Conservation (phyloP, 2,329 filamentous ascomycete species). For the Mycocentrospora acerina region DNA sequence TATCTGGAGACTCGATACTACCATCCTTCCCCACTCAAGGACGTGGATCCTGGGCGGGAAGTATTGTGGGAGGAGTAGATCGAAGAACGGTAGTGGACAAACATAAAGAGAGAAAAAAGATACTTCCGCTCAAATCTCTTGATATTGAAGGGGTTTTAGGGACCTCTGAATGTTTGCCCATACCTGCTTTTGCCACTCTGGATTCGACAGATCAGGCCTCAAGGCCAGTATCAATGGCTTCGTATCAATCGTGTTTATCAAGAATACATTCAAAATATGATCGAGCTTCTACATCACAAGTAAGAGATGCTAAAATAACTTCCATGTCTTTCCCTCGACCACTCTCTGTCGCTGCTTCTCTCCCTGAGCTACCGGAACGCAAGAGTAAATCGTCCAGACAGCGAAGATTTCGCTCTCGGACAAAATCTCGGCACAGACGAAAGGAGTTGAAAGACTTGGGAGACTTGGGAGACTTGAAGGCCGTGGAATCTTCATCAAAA, state of each 20-base stretch:
- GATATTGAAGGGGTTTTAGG: background rate
- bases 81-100: background rate
- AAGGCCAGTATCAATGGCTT: conserved; percentile 5
- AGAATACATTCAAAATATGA: conserved; percentile 4
- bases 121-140: background rate
- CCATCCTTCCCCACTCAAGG: conserved; percentile 12
- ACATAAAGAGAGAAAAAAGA: conserved; percentile 1
- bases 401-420: conserved; percentile 1
- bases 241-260: conserved; percentile 2
- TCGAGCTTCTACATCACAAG: conserved; percentile 3
- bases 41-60: conserved; percentile 3
- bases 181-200: conserved; percentile 2
- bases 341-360: conserved; percentile 2
- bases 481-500: background rate
- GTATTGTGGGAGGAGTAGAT: background rate
- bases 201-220: conserved; percentile 1
- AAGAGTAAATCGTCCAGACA: conserved; percentile 1
- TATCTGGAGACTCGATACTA: conserved; percentile 20
- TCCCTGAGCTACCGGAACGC: background rate
- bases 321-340: conserved; percentile 10
- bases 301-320: conserved; percentile 4
- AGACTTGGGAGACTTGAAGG: background rate
- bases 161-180: background rate
- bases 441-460: background rate
- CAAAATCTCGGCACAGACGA: background rate